Evolutionary conservation across 352 stramenopile species (phyloP), one percentile per base, ranked within the genome.

Genomic region (Elongisporangium anandrum): DNA sequence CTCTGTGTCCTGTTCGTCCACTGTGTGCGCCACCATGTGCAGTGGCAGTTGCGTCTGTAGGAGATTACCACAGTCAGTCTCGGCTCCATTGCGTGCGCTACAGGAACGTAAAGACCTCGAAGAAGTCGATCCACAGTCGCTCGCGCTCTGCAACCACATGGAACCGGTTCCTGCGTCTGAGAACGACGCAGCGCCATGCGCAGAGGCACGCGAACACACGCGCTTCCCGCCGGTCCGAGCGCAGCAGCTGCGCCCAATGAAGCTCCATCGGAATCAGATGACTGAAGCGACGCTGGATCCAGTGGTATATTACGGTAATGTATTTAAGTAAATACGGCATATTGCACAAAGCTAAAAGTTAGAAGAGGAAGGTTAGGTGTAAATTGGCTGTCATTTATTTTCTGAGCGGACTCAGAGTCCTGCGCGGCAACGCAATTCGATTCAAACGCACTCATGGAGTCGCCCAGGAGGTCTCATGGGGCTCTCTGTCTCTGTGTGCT

Each of bases 91-190:
- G 19, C 19, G 7, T 2, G 22, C 19, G 17, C 3, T 58, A 16
- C n/a, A 50, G 23, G 56, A 13, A n/a, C 29, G 17, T 17, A 34
- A 9, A n/a, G 12, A 86, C 80, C 74, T 90, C 68, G n/a, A 85
- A 76, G 61, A 87, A 87, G 24, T 70, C 61, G 22, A 75, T 49
- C 20, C 72, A 59, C 39, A 76, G 76, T 64, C 59, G 64, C 47
- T 83, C 75, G 23, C 59, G 60, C 12, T 56, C 34, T 0, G 64
- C 64, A 5, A 69, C 56, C 23, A 54, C 21, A 0, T 57, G 21
- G 41, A 73, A 72, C 2, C 81, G 74, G 16, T 78, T 69, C 50
- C 82, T 87, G 48, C 68, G 72, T 20, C 64, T 59, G 48, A 87
- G 66, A 1, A 63, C 56, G 4, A 57, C 69, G n/a, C 23, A 72